Evolutionary conservation across 805 yeast species (phyloP).

Genomic region (Nakazawaea laoshanensis): DNA sequence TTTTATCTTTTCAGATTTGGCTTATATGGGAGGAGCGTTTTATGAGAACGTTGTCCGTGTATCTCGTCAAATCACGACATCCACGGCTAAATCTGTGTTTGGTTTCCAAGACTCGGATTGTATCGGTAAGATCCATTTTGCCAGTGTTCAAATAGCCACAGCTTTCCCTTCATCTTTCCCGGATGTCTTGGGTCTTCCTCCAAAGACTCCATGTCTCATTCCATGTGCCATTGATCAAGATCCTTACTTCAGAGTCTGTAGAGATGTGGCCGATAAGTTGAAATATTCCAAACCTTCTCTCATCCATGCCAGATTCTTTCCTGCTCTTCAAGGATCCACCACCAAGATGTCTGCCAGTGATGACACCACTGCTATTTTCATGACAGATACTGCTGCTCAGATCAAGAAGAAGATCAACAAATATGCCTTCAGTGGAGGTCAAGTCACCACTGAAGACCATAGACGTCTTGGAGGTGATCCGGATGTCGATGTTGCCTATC

Average conservation of each 20-base stretch:
- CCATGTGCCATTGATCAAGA: constrained; percentile 99
- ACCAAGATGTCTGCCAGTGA: constrained; percentile 97
- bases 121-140: constrained; percentile 92
- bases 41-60: constrained; percentile 91
- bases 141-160: constrained; percentile 91
- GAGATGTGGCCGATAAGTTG: constrained; percentile 94
- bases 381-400: constrained; percentile 91
- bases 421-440: constrained; percentile 95
- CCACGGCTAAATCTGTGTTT: constrained; percentile 95
- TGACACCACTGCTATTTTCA: constrained; percentile 82
- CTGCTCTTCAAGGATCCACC: constrained; percentile 93
- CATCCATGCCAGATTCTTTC: constrained; percentile 93
- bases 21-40: constrained; percentile 88
- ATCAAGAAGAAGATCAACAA: constrained; percentile 92
- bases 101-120: constrained; percentile 93
- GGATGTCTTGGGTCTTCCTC: constrained; percentile 75
- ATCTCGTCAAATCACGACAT: constrained; percentile 90
- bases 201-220: constrained; percentile 90
- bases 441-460: constrained; percentile 82
- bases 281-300: constrained; percentile 86
- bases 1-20: constrained; percentile 86
- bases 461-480: constrained; percentile 87
- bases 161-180: constrained; percentile 97
- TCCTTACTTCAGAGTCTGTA: constrained; percentile 93
- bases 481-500: constrained; percentile 92